A percentile compares a stretch with the other conserved stretches of the same genome.
These are phyloP conservation scores for Agapanthus africanus DNA, from an alignment of 106 monocot genomes.

Conservation along the genomic window DNA sequence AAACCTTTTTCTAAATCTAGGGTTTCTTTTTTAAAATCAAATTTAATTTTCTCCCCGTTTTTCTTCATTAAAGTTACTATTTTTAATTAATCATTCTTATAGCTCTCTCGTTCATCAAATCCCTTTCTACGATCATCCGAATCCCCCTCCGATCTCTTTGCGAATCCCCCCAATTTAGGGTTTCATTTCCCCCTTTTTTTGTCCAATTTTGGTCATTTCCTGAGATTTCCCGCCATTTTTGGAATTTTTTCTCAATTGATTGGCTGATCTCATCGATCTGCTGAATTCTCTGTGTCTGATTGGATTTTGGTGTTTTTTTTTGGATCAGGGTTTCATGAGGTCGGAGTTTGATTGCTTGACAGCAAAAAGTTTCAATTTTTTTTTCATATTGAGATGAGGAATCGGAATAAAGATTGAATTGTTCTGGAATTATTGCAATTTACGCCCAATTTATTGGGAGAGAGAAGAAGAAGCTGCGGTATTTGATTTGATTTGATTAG, in stretches of 20 bases:
- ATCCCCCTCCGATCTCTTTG: background rate
- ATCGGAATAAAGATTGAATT: background rate
- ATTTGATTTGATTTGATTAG: background rate
- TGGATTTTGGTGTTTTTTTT: background rate
- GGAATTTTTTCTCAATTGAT: background rate
- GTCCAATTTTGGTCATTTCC: background rate
- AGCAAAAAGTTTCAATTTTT: background rate
- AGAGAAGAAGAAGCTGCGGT: too few species aligned
- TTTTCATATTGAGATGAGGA: background rate
- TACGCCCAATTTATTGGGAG: background rate
- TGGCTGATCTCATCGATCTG: too few species aligned
- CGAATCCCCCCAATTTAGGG: constrained; percentile 4
- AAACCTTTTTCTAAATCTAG: background rate
- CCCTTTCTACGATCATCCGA: background rate
- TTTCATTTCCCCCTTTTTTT: background rate
- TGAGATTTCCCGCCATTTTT: background rate
- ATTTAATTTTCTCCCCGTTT: background rate
- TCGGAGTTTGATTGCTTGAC: background rate
- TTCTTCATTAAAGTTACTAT: background rate
- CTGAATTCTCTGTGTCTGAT: background rate
- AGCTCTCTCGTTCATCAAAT: background rate
- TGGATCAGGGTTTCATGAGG: background rate
- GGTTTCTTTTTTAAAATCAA: background rate
- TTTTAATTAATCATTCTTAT: background rate
- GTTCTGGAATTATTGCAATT: background rate